Base-by-base conservation (phyloP, 2,329 filamentous ascomycete species). In the Aquanectria penicillioides region DNA sequence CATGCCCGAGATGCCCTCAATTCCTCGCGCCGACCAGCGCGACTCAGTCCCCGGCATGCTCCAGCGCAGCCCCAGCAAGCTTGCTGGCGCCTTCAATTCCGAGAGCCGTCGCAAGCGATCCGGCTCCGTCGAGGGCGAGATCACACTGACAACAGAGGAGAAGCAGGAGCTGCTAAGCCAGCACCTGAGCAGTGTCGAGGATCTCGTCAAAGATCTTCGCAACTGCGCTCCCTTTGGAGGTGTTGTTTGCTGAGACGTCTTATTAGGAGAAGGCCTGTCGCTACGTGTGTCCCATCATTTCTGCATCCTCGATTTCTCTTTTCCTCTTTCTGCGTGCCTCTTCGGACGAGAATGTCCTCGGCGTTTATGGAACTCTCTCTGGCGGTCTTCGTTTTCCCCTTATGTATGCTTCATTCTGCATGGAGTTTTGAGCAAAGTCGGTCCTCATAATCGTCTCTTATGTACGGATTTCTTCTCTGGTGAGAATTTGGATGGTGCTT, bases 151-250 rank as follows among this genome's bases (percentile, higher is more conserved):
- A 7, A 93, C 91, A 10, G 87, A 90, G 64, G 91, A 96, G 74
- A 97, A 97, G 79, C 92, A 95, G 78, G 83, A 83, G 47, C 77
- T 96, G 74, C 80, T 97, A 33, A 91, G 90, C 37, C 83, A 86
- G 64, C 92, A 95, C 74, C 81, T 97, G 71, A 90, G 84, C 74
- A 95, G 91, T 71, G 92, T 96, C 22, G 91, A 94, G 62, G 92
- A 94, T 67, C 82, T 97, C 59, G 92, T 97, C 51, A 88, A 91
- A 73, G 93, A 97, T 75, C 78, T 97, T 68, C 87, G 89, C 64
- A 92, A 92, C 73, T 91, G 87, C 65, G 89, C 90, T 41, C 90
- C 92, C 1, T 93, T 93, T 78, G 89, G 87, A 6, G 83, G 88
- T 6, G 84, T 82, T 6, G 75, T 86, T 56, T 81, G 78, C 61